Conservation (phyloP, 148 eudicot species). For the Vaccinium vitisidaea region DNA sequence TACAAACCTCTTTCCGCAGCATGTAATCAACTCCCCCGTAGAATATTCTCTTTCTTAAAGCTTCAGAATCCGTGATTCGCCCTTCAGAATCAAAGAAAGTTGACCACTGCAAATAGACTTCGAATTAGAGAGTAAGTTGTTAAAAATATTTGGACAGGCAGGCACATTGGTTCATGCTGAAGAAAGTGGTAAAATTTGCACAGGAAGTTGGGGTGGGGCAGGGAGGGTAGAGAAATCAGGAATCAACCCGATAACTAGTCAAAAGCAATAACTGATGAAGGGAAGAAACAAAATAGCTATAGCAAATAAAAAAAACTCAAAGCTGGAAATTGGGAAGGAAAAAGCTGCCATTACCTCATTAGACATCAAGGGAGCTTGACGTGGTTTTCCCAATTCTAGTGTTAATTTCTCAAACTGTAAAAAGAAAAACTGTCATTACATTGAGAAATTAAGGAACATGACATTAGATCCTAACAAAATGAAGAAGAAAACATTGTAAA, state of each 20-base stretch:
- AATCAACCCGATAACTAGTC: not conserved
- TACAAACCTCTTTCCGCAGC: constrained; percentile 75
- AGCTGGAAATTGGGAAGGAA: constrained; percentile 16
- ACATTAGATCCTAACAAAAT: not conserved
- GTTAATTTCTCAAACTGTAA: constrained; percentile 71
- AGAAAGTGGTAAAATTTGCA: not conserved
- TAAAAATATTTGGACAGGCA: not conserved
- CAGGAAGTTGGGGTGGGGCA: not conserved
- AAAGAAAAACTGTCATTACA: constrained; percentile 11
- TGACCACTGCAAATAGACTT: constrained; percentile 62
- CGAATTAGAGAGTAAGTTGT: constrained; percentile 2
- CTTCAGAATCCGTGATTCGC: constrained; percentile 60
- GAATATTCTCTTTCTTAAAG: constrained; percentile 79
- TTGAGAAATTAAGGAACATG: not conserved
- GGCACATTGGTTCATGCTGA: not conserved
- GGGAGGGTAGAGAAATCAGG: not conserved
- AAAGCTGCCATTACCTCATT: constrained; percentile 61
- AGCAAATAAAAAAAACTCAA: not conserved
- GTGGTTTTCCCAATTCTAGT: constrained; percentile 91
- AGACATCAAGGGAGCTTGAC: constrained; percentile 60
- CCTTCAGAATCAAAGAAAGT: constrained; percentile 85
- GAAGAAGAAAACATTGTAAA: not conserved
- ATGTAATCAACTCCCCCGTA: constrained; percentile 80
- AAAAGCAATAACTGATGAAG: not conserved
- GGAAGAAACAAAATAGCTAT: not conserved